A percentile compares a stretch with the other conserved stretches of the same genome.
Evolutionary conservation across 805 yeast genomes (phyloP).

Genomic region (Metschnikowia reukaufii): DNA sequence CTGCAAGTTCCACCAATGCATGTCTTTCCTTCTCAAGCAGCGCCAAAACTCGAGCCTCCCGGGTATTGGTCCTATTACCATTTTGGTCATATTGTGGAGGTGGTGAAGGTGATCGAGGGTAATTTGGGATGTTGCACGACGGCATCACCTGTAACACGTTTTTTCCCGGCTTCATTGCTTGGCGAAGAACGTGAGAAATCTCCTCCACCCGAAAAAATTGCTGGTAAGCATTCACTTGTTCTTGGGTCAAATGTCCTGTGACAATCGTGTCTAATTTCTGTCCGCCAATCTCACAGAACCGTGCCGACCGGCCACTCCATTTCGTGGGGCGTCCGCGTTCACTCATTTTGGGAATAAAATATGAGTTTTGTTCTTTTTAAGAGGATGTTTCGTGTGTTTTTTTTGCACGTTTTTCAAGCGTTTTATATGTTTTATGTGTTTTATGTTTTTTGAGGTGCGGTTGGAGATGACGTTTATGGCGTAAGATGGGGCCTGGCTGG

Average conservation of each 20-base stretch:
- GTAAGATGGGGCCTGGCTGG: no score
- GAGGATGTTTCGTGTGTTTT: neutral
- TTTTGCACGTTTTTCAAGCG: neutral
- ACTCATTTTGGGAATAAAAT: conserved; percentile 2
- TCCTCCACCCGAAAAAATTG: conserved; percentile 76
- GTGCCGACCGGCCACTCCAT: conserved; percentile 21
- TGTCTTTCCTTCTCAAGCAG: conserved; percentile 76
- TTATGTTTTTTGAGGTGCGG: no score
- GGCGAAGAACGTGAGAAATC: conserved; percentile 57
- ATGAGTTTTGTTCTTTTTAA: no score
- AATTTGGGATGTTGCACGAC: conserved; percentile 37
- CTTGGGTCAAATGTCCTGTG: conserved; percentile 50
- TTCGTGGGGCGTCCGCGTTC: conserved; percentile 18
- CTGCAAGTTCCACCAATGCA: conserved; percentile 70
- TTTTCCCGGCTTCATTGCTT: conserved; percentile 24
- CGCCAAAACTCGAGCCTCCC: conserved; percentile 57
- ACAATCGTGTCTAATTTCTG: conserved; percentile 31
- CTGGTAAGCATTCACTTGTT: conserved; percentile 77
- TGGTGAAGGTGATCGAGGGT: conserved; percentile 74
- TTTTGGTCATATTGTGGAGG: conserved; percentile 83
- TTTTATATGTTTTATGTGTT: no score
- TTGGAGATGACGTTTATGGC: no score
- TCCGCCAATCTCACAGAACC: conserved; percentile 16
- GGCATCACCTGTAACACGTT: conserved; percentile 51
- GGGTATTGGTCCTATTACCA: conserved; percentile 85